Percentiles rank a stretch among this genome's conserved stretches.
These are phyloP conservation scores for Insectozyma bohioensis DNA, from an alignment of 1,139 yeast species.

Conservation along the genomic window DNA sequence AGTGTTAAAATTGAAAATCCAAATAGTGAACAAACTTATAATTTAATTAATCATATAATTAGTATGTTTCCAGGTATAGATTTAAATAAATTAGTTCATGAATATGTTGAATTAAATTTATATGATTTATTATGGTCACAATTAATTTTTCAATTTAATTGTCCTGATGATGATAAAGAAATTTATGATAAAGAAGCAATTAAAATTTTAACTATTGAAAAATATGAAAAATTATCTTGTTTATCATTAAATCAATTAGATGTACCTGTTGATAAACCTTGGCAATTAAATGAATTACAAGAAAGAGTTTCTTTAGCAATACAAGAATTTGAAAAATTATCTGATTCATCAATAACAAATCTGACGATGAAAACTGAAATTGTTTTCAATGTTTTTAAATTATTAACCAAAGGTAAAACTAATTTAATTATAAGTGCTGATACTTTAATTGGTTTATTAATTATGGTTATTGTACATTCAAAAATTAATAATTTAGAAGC, in stretches of 20 bases:
- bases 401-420: constrained; percentile 35
- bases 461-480: constrained; percentile 70
- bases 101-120: constrained; percentile 67
- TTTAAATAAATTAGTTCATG: constrained; percentile 56
- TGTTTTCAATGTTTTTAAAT: constrained; percentile 53
- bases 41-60: constrained; percentile 31
- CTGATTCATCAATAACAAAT: constrained; percentile 43
- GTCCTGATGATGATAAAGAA: constrained; percentile 30
- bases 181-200: constrained; percentile 30
- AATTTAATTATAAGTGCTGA: constrained; percentile 69
- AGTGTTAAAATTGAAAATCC: constrained; percentile 37
- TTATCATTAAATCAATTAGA: constrained; percentile 76
- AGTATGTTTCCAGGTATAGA: constrained; percentile 48
- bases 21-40: constrained; percentile 36
- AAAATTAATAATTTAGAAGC: constrained; percentile 57
- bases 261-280: constrained; percentile 45
- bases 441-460: constrained; percentile 67
- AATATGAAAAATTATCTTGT: constrained; percentile 45
- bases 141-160: constrained; percentile 37
- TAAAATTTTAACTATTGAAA: constrained; percentile 27
- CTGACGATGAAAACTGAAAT: constrained; percentile 55
- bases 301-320: constrained; percentile 54
- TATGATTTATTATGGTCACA: constrained; percentile 67
- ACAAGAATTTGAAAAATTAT: constrained; percentile 50
- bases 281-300: constrained; percentile 45